Base-by-base conservation (phyloP, 768 basidiomycete genomes). In the Paxillus rubicundulus region DNA sequence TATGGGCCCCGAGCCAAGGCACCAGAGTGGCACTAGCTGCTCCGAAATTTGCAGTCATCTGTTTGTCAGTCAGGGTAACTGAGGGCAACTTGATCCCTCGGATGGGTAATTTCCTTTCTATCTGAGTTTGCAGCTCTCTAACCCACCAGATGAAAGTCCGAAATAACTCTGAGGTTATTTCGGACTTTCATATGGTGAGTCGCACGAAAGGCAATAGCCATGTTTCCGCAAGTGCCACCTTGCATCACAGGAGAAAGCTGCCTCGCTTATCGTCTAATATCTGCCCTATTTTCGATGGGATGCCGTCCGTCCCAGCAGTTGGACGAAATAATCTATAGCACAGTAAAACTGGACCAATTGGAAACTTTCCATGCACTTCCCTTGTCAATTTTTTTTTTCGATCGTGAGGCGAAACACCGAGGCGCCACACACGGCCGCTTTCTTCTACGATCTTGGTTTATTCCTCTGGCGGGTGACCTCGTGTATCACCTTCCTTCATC, bases 61-160 rank as follows among this genome's bases (percentile, higher is more conserved):
- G 47, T 38, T 40, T 30, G 24, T 24, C 24, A 24, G 24, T 24
- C 24, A 24, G 4, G 24, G n/a, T n/a, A n/a, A n/a, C n/a, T n/a
- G 24, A 24, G 24, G 24, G 24, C 24, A 43, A 53, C 47, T n/a
- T n/a, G n/a, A 39, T 53, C 44, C 49, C 42, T 40, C n/a, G 21
- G 56, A 47, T 46, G 52, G 48, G 52, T 45, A 57, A 61, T 52
- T 59, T 52, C 49, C 55, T 48, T 50, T 54, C 52, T 59, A 53
- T 58, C 61, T 68, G 66, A 66, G 66, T 65, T 66, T 68, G 33
- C 63, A 60, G 56, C 44, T 43, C 47, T 46, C n/a, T n/a, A n/a
- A 64, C 55, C 57, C 54, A 58, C 66, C 63, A 63, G 53, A 63
- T 63, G 61, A 66, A 66, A 66, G 66, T 66, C 65, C 65, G 66